Conservation (phyloP, 495 filamentous ascomycete species). For the Talaromyces nanjingensis region DNA sequence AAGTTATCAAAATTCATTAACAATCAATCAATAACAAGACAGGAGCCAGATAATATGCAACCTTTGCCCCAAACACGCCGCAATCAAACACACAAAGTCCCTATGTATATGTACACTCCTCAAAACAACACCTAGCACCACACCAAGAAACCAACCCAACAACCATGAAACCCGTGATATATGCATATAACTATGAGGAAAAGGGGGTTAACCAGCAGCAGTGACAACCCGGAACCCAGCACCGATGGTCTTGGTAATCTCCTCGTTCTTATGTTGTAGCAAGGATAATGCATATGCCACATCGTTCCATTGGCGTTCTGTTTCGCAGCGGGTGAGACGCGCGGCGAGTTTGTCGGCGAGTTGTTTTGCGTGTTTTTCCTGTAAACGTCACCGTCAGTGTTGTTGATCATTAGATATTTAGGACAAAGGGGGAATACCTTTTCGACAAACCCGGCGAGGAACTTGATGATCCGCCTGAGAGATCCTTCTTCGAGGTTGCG, state of each 20-base stretch:
- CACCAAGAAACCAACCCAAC: neutral
- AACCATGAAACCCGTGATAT: neutral
- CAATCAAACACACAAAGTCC: neutral
- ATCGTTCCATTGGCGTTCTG: slow-evolving; percentile 93
- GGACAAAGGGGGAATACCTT: slow-evolving; percentile 79
- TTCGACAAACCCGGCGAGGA: slow-evolving; percentile 90
- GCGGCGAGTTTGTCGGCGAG: slow-evolving; percentile 90
- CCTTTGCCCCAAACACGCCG: neutral
- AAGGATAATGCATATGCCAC: slow-evolving; percentile 85
- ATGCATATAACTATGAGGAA: neutral
- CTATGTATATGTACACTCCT: neutral
- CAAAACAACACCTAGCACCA: neutral
- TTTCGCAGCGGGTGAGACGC: slow-evolving; percentile 78
- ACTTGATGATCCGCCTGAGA: slow-evolving; percentile 79
- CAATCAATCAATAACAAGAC: no score
- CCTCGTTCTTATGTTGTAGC: slow-evolving; percentile 95
- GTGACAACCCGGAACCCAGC: slow-evolving; percentile 85
- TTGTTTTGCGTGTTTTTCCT: slow-evolving; percentile 98
- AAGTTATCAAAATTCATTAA: neutral
- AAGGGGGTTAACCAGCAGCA: slow-evolving; percentile 43
- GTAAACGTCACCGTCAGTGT: no score
- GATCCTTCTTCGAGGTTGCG: slow-evolving; percentile 73
- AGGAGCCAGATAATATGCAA: neutral
- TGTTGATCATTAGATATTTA: no score
- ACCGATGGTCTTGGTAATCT: slow-evolving; percentile 75